Base-by-base conservation (phyloP, 2,329 filamentous ascomycete genomes). In the Volutella citrinella region DNA sequence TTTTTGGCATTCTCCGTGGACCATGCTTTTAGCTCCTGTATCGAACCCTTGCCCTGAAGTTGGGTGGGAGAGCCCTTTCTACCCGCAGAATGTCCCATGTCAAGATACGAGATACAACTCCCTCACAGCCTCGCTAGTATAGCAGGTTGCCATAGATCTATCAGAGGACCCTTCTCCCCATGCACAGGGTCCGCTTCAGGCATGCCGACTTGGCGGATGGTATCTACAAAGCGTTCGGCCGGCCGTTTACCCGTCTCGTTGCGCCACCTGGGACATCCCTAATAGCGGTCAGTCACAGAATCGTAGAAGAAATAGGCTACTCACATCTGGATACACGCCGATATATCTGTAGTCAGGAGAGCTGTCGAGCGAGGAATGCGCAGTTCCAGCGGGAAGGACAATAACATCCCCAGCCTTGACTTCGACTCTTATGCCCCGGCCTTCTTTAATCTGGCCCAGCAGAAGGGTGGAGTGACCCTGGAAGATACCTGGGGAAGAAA, bases 271-370 rank as follows among this genome's bases (percentile, higher is more conserved):
- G 46, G 46, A 28, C 36, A 38, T 6, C 37, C 35, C 46, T 49
- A 12, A 12, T 5, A 8, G 17, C 7, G 10, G 13, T 35, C 5
- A 13, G 5, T 25, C 5, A 13, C 9, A 10, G 4, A 7, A 11
- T 18, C 11, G 4, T 5, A 12, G 7, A 11, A 4, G 11, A 19
- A 9, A 12, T 9, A n/a, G 17, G 4, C 10, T 5, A 14, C 29
- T 29, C 18, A 42, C 45, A 15, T 36, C 27, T 10, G 47, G 45
- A 28, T 51, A 53, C 3, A 52, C 40, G 5, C 48, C 50, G 10
- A 53, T 42, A 13, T 49, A 50, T 5, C 38, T 34, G 16, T 53
- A 52, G n/a, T 52, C 32, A 4, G 36, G 36, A 10, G 40, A 43
- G 28, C 45, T 48, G 17, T 41, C 17, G 10, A 42, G 32, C 10